Evolutionary conservation across 352 stramenopile species (phyloP), one percentile per base, ranked within the genome.

Genomic region (Globisporangium barbulae): DNA sequence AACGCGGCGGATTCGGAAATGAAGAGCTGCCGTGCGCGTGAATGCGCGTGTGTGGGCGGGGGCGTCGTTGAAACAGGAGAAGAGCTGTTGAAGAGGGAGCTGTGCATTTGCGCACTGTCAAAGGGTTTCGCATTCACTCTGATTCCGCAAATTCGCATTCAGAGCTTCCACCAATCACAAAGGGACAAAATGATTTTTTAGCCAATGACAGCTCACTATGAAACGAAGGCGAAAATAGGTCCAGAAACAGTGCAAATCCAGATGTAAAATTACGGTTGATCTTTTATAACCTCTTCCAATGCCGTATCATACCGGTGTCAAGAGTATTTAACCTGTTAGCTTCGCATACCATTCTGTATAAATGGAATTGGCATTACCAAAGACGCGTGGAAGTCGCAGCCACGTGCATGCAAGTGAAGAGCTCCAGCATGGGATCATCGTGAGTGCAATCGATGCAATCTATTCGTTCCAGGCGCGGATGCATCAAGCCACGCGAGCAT

Each of bases 131-230:
- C 58, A 64, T 64, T 64, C 58, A 64, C 30, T 57, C 44, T 63
- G 58, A 56, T 59, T 58, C 52, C n/a, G 5, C 63, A 72, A 70
- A 64, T 67, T 47, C 49, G 48, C 71, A 76, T 73, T 64, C 19
- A 30, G 22, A 25, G 61, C 35, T 76, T 71, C 54, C 60, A 73
- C 66, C 30, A 70, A 68, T 61, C 25, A 59, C 15, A 50, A 12
- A 12, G 15, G 10, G 6, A 1, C 25, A 37, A 28, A 15, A 17
- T 2, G 17, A 28, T 39, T 19, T 61, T 54, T 56, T 22, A 59
- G 45, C 65, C 44, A 58, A 65, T 61, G n/a, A 45, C 0, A 41
- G 2, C 2, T 0, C 22, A 6, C 10, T 39, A 25, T 9, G 17
- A 22, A 48, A 50, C 50, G 37, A 52, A 50, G 54, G 21, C 39